Percentiles rank a stretch among this genome's conserved stretches.
phyloP scores from a whole-genome alignment of 768 basidiomycete species.

The Pseudohyphozyma bogoriensis region DNA sequence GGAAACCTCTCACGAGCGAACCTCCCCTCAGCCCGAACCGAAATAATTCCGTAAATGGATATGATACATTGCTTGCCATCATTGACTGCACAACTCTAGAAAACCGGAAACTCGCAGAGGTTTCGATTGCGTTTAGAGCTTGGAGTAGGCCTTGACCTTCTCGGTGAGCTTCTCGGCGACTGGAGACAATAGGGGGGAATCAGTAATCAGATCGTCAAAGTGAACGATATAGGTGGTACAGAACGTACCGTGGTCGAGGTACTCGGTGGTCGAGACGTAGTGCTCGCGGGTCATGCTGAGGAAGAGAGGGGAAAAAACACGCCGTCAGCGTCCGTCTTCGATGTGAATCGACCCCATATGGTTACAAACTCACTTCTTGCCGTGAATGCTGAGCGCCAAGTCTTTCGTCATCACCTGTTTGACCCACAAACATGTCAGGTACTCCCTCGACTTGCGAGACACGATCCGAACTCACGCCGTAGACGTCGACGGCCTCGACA shows the following conservation, averaged over 20 bases:
- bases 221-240: not conserved
- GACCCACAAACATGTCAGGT: too few relatives aligned
- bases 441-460: too few relatives aligned
- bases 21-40: too few relatives aligned
- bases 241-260: constrained; percentile 22
- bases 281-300: constrained; percentile 70
- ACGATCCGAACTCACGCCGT: too few relatives aligned
- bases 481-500: constrained; percentile 78
- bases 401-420: constrained; percentile 89
- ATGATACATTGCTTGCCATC: too few relatives aligned
- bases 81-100: too few relatives aligned
- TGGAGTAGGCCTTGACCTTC: not conserved
- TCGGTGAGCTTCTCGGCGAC: not conserved
- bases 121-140: too few relatives aligned
- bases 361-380: not conserved
- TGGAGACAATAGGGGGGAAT: not conserved
- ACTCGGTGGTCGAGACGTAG: constrained; percentile 54
- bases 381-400: constrained; percentile 6
- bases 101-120: too few relatives aligned
- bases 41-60: too few relatives aligned
- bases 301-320: not conserved
- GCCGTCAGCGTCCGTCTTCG: not conserved
- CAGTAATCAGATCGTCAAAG: not conserved
- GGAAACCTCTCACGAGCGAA: too few relatives aligned
- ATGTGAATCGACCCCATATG: too few relatives aligned